A percentile compares a stretch with the other conserved stretches of the same genome.
Evolutionary conservation across 805 yeast species (phyloP).

Genomic region (Suhomyces prunicola): DNA sequence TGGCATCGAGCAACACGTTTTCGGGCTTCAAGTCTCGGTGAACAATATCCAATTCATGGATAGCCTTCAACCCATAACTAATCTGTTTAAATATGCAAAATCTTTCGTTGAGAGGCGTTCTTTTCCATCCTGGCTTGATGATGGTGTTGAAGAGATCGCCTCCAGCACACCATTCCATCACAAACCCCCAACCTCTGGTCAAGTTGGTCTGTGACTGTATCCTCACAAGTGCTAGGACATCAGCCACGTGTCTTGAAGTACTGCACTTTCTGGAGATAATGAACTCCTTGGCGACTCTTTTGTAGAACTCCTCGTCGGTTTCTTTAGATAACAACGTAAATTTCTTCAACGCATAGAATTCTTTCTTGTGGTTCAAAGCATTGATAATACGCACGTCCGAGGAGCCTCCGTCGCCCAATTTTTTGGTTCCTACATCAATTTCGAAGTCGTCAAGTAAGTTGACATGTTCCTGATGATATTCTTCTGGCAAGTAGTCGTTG

Average conservation of each 20-base stretch:
- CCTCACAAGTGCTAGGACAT: constrained; percentile 52
- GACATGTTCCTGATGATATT: constrained; percentile 45
- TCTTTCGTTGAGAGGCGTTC: constrained; percentile 48
- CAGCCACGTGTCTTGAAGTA: constrained; percentile 59
- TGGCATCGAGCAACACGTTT: constrained; percentile 55
- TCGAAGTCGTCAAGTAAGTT: constrained; percentile 56
- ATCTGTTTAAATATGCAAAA: constrained; percentile 70
- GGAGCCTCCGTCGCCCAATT: constrained; percentile 71
- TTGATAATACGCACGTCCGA: constrained; percentile 54
- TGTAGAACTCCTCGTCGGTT: constrained; percentile 60
- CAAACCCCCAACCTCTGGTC: constrained; percentile 74
- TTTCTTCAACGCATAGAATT: constrained; percentile 62
- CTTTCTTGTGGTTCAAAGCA: constrained; percentile 37
- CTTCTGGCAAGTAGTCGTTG: constrained; percentile 57
- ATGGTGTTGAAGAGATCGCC: constrained; percentile 62
- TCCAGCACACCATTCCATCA: constrained; percentile 58
- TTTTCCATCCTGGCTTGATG: constrained; percentile 58
- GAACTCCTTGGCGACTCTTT: constrained; percentile 61
- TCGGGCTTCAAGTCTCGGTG: constrained; percentile 78
- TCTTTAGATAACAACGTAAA: constrained; percentile 61
- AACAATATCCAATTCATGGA: constrained; percentile 65
- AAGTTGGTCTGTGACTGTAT: constrained; percentile 53
- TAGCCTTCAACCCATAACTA: constrained; percentile 54
- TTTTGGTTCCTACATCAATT: constrained; percentile 36
- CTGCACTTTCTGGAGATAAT: constrained; percentile 54